Evolutionary conservation across 192 early-diverging fungal genomes (phyloP).

Genomic region (Coemansia sp.): DNA sequence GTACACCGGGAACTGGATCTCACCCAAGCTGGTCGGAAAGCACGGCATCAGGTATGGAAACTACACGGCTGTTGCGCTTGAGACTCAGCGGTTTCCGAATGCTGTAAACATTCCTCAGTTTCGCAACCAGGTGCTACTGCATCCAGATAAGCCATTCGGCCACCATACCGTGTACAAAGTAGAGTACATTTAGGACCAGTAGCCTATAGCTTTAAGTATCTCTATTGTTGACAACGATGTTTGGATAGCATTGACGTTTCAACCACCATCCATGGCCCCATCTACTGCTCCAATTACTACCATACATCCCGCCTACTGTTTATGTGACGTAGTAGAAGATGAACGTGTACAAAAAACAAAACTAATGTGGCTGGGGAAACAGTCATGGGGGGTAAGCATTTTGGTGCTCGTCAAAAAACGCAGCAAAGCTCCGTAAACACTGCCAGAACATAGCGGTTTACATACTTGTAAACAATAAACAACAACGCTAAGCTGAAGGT

Average conservation of each 20-base stretch:
- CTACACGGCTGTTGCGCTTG: slow-evolving; percentile 71
- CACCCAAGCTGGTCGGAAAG: slow-evolving; percentile 52
- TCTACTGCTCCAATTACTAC: neutral
- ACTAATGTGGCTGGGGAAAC: slow-evolving; percentile 1
- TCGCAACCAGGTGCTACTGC: slow-evolving; percentile 57
- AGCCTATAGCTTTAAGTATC: too few species aligned
- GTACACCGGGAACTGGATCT: slow-evolving; percentile 80
- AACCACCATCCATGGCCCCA: neutral
- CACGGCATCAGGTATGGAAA: slow-evolving; percentile 48
- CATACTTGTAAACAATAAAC: neutral
- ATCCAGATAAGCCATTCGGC: slow-evolving; percentile 52
- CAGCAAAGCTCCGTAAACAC: neutral
- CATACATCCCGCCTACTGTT: neutral
- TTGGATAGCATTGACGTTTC: neutral
- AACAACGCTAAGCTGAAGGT: neutral
- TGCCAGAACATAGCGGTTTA: neutral
- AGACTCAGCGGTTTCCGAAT: slow-evolving; percentile 62
- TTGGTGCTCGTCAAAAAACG: neutral
- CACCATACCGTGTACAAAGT: slow-evolving; percentile 57
- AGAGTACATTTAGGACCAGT: too few species aligned
- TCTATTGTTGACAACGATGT: neutral
- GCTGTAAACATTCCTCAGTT: slow-evolving; percentile 62
- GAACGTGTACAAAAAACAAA: neutral
- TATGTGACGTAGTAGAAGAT: too few species aligned
- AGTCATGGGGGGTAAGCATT: neutral